Evolutionary conservation across 2,329 filamentous ascomycete genomes (phyloP).

Genomic region (Thermoascus crustaceus): DNA sequence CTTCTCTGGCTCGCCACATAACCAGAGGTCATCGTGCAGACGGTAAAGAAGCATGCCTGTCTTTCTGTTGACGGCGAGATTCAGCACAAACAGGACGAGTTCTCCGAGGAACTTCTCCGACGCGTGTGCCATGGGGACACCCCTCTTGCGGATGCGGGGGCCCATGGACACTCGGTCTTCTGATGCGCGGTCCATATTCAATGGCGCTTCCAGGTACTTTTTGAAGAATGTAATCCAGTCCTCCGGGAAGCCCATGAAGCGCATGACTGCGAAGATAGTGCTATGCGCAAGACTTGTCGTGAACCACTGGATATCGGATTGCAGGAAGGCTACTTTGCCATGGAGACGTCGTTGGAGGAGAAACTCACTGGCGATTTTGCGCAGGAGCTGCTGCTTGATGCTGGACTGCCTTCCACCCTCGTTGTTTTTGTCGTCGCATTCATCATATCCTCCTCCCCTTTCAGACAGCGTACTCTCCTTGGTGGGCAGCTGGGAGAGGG

Average conservation of each 20-base stretch:
- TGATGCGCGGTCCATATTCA: slow-evolving; percentile 33
- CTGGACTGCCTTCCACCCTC: slow-evolving; percentile 17
- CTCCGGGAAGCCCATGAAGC: slow-evolving; percentile 38
- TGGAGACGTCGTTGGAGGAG: slow-evolving; percentile 27
- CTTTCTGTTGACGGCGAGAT: slow-evolving; percentile 37
- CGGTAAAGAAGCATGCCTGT: slow-evolving; percentile 40
- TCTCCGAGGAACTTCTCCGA: slow-evolving; percentile 43
- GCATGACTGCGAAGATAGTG: slow-evolving; percentile 36
- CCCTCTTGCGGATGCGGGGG: slow-evolving; percentile 35
- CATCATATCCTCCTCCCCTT: slow-evolving; percentile 17
- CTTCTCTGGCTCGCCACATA: slow-evolving; percentile 35
- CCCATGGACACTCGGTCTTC: slow-evolving; percentile 16
- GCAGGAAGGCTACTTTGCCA: slow-evolving; percentile 30
- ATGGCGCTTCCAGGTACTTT: slow-evolving; percentile 38
- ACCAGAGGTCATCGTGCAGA: slow-evolving; percentile 44
- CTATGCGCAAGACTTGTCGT: slow-evolving; percentile 38
- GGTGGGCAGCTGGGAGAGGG: slow-evolving; percentile 27
- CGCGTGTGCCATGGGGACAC: slow-evolving; percentile 40
- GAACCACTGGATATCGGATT: slow-evolving; percentile 39
- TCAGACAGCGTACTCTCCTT: slow-evolving; percentile 14
- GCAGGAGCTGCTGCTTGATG: slow-evolving; percentile 34
- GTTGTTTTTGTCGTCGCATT: slow-evolving; percentile 16
- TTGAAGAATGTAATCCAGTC: slow-evolving; percentile 39
- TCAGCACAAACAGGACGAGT: slow-evolving; percentile 41
- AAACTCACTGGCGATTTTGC: slow-evolving; percentile 32